Percentiles rank a stretch among this genome's conserved stretches.
phyloP scores from a whole-genome alignment of 768 basidiomycete species.

The Lepiota venenata region DNA sequence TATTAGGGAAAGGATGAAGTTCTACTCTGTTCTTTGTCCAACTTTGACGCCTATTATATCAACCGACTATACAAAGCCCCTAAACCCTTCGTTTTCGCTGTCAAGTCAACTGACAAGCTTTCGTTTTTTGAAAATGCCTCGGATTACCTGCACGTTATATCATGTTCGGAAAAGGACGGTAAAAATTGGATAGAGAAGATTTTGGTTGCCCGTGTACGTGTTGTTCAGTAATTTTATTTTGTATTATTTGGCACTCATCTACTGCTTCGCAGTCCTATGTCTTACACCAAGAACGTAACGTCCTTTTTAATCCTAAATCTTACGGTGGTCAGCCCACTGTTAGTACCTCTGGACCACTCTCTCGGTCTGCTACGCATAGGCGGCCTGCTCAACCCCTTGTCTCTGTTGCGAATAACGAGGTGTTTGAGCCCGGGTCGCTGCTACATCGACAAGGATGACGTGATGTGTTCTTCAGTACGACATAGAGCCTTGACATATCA shows the following conservation, averaged over 20 bases:
- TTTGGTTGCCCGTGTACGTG: conserved; percentile 75
- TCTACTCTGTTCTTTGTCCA: conserved; percentile 79
- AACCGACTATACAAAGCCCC: conserved; percentile 79
- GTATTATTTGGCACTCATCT: conserved; percentile 13
- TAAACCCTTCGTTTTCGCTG: conserved; percentile 78
- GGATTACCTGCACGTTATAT: conserved; percentile 88
- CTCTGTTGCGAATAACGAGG: conserved; percentile 32
- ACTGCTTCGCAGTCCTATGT: conserved; percentile 91
- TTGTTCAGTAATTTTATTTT: not conserved
- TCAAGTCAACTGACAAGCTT: conserved; percentile 86
- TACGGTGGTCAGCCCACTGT: conserved; percentile 17
- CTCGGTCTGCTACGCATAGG: conserved; percentile 35
- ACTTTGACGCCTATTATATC: conserved; percentile 84
- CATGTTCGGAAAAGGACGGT: conserved; percentile 71
- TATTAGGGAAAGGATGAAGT: conserved; percentile 79
- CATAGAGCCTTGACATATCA: not conserved
- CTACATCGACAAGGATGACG: conserved; percentile 45
- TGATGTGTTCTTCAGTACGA: conserved; percentile 12
- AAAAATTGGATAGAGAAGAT: conserved; percentile 77
- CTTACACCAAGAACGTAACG: conserved; percentile 73
- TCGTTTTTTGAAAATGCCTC: conserved; percentile 83
- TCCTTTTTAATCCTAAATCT: conserved; percentile 50
- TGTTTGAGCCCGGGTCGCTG: conserved; percentile 77
- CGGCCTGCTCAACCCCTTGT: conserved; percentile 37
- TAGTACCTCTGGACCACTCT: conserved; percentile 25